Conservation (phyloP, 164 flowering plant genomes). For the Protea cynaroides region DNA sequence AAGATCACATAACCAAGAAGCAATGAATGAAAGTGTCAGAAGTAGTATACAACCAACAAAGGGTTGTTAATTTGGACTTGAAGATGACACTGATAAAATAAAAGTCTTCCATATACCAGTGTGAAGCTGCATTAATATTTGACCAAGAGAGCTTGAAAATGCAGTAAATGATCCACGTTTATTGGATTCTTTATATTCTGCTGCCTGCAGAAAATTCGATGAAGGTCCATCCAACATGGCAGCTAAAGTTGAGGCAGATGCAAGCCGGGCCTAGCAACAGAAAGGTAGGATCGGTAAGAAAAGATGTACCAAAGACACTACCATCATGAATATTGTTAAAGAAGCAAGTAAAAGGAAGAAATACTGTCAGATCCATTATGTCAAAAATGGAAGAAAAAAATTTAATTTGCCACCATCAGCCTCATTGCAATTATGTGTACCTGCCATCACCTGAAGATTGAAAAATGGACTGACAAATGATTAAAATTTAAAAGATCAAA, state of each 20-base stretch:
- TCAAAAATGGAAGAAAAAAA: no score
- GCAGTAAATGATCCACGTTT: slow-evolving; percentile 77
- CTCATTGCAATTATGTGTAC: no score
- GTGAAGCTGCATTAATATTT: slow-evolving; percentile 88
- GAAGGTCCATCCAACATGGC: slow-evolving; percentile 80
- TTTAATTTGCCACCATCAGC: no score
- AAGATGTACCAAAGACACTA: not conserved
- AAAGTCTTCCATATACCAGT: slow-evolving; percentile 37
- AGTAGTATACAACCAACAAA: not conserved
- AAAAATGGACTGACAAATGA: no score
- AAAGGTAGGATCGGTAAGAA: slow-evolving; percentile 4
- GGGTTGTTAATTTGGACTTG: not conserved
- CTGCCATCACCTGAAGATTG: no score
- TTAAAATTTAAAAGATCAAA: no score
- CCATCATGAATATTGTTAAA: no score
- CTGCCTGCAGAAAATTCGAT: slow-evolving; percentile 71
- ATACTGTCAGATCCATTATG: no score
- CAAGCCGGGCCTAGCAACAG: slow-evolving; percentile 50
- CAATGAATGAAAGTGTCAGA: not conserved
- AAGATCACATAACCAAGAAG: not conserved
- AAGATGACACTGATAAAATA: not conserved
- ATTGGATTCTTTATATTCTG: slow-evolving; percentile 70
- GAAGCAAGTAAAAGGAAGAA: no score
- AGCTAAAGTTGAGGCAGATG: slow-evolving; percentile 65
- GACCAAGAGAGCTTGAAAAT: slow-evolving; percentile 83